phyloP scores from a whole-genome alignment of 257 asterid genomes.

The Dorcoceras hygrometricum region DNA sequence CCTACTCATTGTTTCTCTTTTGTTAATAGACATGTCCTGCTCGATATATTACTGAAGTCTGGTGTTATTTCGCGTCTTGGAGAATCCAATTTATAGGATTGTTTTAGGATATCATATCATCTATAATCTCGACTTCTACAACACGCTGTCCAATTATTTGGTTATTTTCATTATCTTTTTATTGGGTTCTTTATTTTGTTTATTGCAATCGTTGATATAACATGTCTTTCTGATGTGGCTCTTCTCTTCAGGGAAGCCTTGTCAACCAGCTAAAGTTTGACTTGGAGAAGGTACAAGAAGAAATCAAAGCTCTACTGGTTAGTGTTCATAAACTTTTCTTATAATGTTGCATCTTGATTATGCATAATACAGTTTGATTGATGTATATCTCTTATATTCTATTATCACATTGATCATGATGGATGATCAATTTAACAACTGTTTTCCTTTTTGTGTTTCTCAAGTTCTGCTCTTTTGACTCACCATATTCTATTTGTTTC shows the following conservation, averaged over 20 bases:
- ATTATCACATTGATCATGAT: slow-evolving; percentile 3
- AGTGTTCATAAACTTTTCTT: slow-evolving; percentile 29
- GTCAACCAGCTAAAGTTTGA: slow-evolving; percentile 77
- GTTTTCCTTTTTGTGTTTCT: slow-evolving; percentile 11
- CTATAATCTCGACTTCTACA: slow-evolving; percentile 12
- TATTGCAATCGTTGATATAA: no score
- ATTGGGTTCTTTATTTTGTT: slow-evolving; percentile 8
- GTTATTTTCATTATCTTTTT: slow-evolving; percentile 12
- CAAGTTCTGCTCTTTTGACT: not conserved
- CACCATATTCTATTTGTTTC: not conserved
- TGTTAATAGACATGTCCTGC: no score
- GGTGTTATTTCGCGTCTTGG: slow-evolving; percentile 8
- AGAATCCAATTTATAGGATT: slow-evolving; percentile 7
- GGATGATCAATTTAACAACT: not conserved
- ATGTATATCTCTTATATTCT: slow-evolving; percentile 13
- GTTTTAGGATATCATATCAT: slow-evolving; percentile 13
- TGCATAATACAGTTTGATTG: not conserved
- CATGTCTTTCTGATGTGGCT: no score
- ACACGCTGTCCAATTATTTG: not conserved
- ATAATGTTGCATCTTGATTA: slow-evolving; percentile 2
- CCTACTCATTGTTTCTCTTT: not conserved
- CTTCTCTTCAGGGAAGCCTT: slow-evolving; percentile 60
- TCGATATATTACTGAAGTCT: not conserved
- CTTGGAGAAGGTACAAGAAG: slow-evolving; percentile 72
- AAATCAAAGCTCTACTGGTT: slow-evolving; percentile 78